Base-by-base conservation (phyloP, 1,284 basidiomycete species). In the Pseudozyma hubeiensis region DNA sequence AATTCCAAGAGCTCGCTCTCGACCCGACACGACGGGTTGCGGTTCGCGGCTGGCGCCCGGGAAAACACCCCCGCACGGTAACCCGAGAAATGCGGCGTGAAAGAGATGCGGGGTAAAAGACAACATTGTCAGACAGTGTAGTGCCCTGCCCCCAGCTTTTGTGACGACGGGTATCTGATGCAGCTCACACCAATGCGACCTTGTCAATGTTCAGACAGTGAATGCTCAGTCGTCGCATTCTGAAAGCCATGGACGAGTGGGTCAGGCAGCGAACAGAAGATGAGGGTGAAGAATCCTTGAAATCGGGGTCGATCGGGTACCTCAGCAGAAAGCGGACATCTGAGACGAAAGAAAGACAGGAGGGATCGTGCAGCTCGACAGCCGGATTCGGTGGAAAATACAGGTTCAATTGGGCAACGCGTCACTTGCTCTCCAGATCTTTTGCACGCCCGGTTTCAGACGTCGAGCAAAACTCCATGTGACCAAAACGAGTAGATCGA, bases 101-200 rank as follows among this genome's bases (percentile, higher is more conserved):
- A 56, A 56, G 54, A 33, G n/a, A 31, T 39, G 54, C 54, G 54
- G 54, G 54, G 54, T 47, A 56, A 56, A 30, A 24, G 33, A 56
- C 45, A 44, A 48, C 41, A 14, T 14, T 24, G 24, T 24, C 24
- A 24, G 24, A 24, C 24, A 24, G 24, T 24, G 24, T 4, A 24
- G 24, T 24, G 4, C 24, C 24, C 24, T 24, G 24, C 24, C 24
- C 4, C 24, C 24, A 24, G 24, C 24, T 24, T 24, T 24, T 24
- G 24, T 24, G 24, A 24, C 24, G 24, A 24, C 24, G 4, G 24
- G 24, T 1, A 24, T 4, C 24, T 24, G 24, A 24, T 24, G 24
- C 24, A 24, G 24, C 24, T 24, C 24, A 24, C 24, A 24, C 24
- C 24, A 24, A 4, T 24, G 24, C 24, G 24, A 1, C 24, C 24